Conservation (phyloP, 176 grass and related monocot species). For the Oryza glumipatula region DNA sequence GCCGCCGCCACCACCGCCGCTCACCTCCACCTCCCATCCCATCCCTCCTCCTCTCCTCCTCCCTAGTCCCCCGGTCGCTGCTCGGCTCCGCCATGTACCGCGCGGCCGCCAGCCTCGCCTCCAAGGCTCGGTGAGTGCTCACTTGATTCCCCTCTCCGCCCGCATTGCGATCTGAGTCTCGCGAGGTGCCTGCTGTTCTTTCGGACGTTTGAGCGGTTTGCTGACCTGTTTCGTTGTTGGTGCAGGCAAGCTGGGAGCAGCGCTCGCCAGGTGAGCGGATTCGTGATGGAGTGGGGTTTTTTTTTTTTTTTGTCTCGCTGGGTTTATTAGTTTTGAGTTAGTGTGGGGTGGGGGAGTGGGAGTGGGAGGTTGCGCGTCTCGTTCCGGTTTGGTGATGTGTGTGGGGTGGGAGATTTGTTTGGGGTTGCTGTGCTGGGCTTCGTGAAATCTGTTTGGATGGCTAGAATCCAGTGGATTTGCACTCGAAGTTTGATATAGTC, state of each 20-base stretch:
- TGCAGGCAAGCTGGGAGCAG: constrained; percentile 70
- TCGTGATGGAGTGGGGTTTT: background rate
- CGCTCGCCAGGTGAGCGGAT: constrained; percentile 61
- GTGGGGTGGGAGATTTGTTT: background rate
- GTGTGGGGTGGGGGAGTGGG: background rate
- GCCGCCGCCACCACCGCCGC: too few relatives aligned
- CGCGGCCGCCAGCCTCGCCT: constrained; percentile 67
- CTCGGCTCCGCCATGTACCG: constrained; percentile 61
- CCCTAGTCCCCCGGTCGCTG: background rate
- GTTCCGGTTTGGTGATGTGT: constrained; percentile 4
- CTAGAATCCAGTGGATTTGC: background rate
- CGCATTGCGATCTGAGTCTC: constrained; percentile 21
- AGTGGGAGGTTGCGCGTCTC: background rate
- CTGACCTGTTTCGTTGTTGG: constrained; percentile 15
- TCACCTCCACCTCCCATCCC: background rate
- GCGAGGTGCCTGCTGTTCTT: background rate
- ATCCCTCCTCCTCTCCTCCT: background rate
- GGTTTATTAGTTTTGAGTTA: background rate
- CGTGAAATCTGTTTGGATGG: constrained; percentile 16
- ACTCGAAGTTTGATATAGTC: background rate
- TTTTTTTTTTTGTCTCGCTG: too few relatives aligned
- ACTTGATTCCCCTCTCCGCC: too few relatives aligned
- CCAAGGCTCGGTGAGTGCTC: constrained; percentile 67
- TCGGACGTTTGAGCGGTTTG: background rate
- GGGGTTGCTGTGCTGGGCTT: background rate